Evolutionary conservation across 2,329 filamentous ascomycete species (phyloP), one percentile per base, ranked within the genome.

Genomic region (Mycosphaerella arachidis): DNA sequence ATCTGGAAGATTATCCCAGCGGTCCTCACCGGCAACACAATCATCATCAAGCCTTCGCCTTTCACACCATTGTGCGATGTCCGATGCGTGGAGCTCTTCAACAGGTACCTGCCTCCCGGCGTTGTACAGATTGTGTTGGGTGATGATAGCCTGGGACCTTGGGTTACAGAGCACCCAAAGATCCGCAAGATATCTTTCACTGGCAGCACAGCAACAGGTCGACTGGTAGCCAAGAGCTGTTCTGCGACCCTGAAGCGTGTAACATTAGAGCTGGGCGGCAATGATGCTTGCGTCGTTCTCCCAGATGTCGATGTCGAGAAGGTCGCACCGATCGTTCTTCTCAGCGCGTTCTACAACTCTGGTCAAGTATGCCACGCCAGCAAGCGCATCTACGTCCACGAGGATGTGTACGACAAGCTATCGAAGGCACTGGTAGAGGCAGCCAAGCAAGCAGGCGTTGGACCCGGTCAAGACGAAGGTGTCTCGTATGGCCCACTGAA

Each of bases 371-470:
- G 82, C 70, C 82, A 79, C 3, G 81, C 82, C 1, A 83, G 79
- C 0, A 82, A 79, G 2, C 74, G 82, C 12, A 77, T 84, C 18
- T 71, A 81, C 24, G 82, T 84, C 0, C 81, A 84, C 57, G 76
- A 79, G 33, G 74, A 75, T 9, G 76, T 84, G 16, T 78, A 83
- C 56, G 84, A 88, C n/a, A 77, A 82, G 16, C 96, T 97, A 70
- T 81, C 96, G 52, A 80, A 84, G 56, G 90, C 89, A 5, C 81
- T 90, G 16, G 89, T 93, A 73, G 85, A 86, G 56, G 90, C 92
- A 1, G 91, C 97, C 57, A 83, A 95, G 90, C 20, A 87, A 86
- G 77, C 80, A 84, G 60, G 89, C 90, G 53, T 90, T 87, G 74
- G 84, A 89, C 70, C 81, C 84, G 6, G 92, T 96, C 66, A 82